Percentiles rank a stretch among this genome's conserved stretches.
phyloP scores from a whole-genome alignment of 2,329 filamentous ascomycete genomes.

The Neurospora sp. region DNA sequence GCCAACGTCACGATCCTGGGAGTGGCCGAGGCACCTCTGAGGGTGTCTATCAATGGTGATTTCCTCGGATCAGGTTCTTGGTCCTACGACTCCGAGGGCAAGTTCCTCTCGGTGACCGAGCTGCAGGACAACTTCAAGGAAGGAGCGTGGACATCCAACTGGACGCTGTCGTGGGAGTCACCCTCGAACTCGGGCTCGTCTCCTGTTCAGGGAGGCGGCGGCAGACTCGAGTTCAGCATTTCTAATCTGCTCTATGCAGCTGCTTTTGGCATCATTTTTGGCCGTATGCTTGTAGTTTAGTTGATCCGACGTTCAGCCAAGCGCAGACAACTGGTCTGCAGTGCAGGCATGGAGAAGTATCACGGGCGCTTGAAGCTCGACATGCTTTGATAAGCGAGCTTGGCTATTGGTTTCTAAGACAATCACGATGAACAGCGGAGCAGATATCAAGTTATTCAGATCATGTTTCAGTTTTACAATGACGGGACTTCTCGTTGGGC shows the following conservation, averaged over 20 bases:
- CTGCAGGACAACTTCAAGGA: slow-evolving; percentile 36
- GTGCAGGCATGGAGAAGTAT: neutral
- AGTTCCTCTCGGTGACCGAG: slow-evolving; percentile 40
- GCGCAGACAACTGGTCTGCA: neutral
- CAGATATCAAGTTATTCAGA: neutral
- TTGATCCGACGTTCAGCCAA: neutral
- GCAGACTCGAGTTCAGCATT: neutral
- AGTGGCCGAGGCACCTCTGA: slow-evolving; percentile 28
- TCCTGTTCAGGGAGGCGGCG: neutral
- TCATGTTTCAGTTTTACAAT: neutral
- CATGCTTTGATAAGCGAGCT: neutral
- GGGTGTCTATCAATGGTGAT: slow-evolving; percentile 44
- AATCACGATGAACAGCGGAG: neutral
- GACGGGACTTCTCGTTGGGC: neutral
- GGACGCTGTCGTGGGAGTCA: slow-evolving; percentile 44
- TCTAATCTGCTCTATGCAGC: neutral
- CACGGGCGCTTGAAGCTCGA: neutral
- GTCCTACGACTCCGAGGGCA: slow-evolving; percentile 35
- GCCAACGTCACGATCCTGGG: slow-evolving; percentile 56
- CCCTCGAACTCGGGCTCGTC: neutral
- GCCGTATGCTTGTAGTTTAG: neutral
- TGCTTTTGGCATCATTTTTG: neutral
- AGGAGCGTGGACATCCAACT: slow-evolving; percentile 50
- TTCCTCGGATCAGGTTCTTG: slow-evolving; percentile 32
- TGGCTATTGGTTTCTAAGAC: neutral